These are phyloP conservation scores for Colletotrichum navitas DNA, from an alignment of 2,329 filamentous ascomycete genomes.

Conservation along the genomic window DNA sequence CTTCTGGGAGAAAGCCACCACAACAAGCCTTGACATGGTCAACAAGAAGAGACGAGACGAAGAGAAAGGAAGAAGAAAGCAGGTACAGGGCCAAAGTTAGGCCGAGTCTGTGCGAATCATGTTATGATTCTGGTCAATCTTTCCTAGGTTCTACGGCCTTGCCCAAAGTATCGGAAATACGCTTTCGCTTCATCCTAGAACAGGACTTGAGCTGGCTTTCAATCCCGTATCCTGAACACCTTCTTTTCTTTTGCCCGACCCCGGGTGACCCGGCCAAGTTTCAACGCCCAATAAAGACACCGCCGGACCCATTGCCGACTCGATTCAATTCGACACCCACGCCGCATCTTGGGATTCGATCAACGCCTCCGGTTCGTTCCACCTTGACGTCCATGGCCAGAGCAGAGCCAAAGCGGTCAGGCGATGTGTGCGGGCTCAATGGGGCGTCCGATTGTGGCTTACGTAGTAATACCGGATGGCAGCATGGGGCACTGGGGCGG, in stretches of 20 bases:
- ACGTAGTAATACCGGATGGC: not conserved
- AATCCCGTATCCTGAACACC: conserved; percentile 12
- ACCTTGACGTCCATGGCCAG: conserved; percentile 17
- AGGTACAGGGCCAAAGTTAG: conserved; percentile 8
- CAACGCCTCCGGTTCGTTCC: conserved; percentile 32
- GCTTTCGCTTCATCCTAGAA: conserved; percentile 33
- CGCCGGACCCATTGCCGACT: conserved; percentile 7
- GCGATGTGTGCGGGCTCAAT: conserved; percentile 19
- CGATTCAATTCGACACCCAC: conserved; percentile 20
- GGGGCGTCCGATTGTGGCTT: conserved; percentile 23
- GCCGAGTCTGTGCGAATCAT: conserved; percentile 19
- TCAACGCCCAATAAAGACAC: conserved; percentile 26
- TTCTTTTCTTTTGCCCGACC: conserved; percentile 19
- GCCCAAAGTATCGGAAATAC: conserved; percentile 25
- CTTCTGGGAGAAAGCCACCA: conserved; percentile 32
- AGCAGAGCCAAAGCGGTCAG: conserved; percentile 38
- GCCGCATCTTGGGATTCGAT: conserved; percentile 9
- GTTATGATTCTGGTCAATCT: conserved; percentile 12
- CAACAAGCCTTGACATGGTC: conserved; percentile 18
- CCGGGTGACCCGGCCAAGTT: conserved; percentile 26
- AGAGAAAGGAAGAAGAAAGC: not conserved
- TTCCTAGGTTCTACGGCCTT: not conserved
- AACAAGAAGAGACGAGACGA: conserved; percentile 31
- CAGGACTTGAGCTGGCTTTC: conserved; percentile 1
- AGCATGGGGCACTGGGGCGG: conserved; percentile 23